Evolutionary conservation across 1,284 basidiomycete genomes (phyloP).

Genomic region (Ganoderma boninense): DNA sequence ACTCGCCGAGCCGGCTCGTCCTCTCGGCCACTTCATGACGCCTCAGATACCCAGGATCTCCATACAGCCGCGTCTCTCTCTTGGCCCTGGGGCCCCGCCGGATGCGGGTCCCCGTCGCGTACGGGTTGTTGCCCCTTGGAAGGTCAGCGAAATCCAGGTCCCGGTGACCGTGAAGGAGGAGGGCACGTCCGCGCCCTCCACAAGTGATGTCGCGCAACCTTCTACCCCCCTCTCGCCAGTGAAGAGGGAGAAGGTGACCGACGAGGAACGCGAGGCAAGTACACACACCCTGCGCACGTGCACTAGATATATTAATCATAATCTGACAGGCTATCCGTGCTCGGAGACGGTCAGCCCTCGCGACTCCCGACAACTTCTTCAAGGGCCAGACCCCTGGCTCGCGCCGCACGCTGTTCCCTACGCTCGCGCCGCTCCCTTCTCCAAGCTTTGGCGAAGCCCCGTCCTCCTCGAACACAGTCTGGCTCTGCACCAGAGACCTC

Average conservation of each 20-base stretch:
- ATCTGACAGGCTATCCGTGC: slow-evolving; percentile 62
- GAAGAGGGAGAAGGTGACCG: slow-evolving; percentile 46
- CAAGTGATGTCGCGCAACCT: not conserved
- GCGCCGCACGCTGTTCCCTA: slow-evolving; percentile 33
- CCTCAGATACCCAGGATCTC: slow-evolving; percentile 47
- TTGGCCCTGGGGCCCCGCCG: slow-evolving; percentile 30
- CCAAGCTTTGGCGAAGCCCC: slow-evolving; percentile 27
- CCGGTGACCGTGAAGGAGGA: slow-evolving; percentile 40
- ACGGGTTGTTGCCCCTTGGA: slow-evolving; percentile 59
- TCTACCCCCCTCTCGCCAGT: slow-evolving; percentile 25
- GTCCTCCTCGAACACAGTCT: slow-evolving; percentile 12
- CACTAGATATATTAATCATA: not conserved
- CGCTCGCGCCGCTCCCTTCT: slow-evolving; percentile 25
- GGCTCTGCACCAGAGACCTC: slow-evolving; percentile 19
- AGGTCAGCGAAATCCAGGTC: slow-evolving; percentile 60
- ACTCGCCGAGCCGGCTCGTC: slow-evolving; percentile 14
- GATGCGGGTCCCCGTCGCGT: slow-evolving; percentile 54
- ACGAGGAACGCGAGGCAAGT: slow-evolving; percentile 60
- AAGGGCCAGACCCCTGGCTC: slow-evolving; percentile 58
- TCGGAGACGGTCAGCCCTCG: slow-evolving; percentile 62
- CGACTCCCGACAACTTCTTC: slow-evolving; percentile 60
- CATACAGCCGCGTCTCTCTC: slow-evolving; percentile 27
- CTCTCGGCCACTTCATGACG: slow-evolving; percentile 60
- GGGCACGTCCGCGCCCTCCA: slow-evolving; percentile 5
- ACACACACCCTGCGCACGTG: not conserved